Conservation (phyloP, 2,329 filamentous ascomycete genomes). For the Pyrenophora graminea region DNA sequence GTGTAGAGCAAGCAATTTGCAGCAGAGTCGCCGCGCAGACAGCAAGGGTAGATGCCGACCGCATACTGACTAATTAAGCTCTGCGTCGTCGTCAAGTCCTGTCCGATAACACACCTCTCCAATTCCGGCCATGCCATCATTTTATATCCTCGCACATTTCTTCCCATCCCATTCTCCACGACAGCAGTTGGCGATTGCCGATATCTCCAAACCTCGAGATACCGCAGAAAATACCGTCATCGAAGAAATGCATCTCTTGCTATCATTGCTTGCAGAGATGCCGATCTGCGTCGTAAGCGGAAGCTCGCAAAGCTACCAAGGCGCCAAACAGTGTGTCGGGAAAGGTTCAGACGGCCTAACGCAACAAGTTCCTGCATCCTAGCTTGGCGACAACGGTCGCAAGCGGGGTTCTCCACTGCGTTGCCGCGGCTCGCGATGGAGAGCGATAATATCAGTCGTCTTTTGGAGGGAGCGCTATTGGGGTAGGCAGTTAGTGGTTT, state of each 20-base stretch:
- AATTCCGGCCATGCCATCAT: neutral
- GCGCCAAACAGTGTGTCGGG: slow-evolving; percentile 10
- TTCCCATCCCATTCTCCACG: slow-evolving; percentile 11
- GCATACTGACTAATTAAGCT: slow-evolving; percentile 12
- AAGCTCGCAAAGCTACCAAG: slow-evolving; percentile 26
- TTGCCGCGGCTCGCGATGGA: neutral
- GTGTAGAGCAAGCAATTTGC: slow-evolving; percentile 12
- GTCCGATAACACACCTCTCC: neutral
- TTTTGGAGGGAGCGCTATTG: too few relatives aligned
- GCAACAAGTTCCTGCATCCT: slow-evolving; percentile 2
- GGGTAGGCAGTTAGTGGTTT: too few relatives aligned
- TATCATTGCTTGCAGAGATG: slow-evolving; percentile 7
- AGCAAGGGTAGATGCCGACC: slow-evolving; percentile 7
- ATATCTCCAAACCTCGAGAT: slow-evolving; percentile 13
- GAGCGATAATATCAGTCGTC: neutral
- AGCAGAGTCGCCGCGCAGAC: slow-evolving; percentile 12
- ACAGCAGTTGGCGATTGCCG: slow-evolving; percentile 10
- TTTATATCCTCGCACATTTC: slow-evolving; percentile 2
- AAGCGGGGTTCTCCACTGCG: slow-evolving; percentile 9
- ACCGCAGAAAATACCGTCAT: slow-evolving; percentile 14
- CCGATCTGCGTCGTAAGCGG: slow-evolving; percentile 20
- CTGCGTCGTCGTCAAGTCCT: neutral
- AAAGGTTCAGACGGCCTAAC: slow-evolving; percentile 5
- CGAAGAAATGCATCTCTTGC: slow-evolving; percentile 1
- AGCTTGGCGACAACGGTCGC: slow-evolving; percentile 17